Percentiles rank a stretch among this genome's conserved stretches.
phyloP scores from a whole-genome alignment of 345 rosid species.

The Eucalyptus melliodora region DNA sequence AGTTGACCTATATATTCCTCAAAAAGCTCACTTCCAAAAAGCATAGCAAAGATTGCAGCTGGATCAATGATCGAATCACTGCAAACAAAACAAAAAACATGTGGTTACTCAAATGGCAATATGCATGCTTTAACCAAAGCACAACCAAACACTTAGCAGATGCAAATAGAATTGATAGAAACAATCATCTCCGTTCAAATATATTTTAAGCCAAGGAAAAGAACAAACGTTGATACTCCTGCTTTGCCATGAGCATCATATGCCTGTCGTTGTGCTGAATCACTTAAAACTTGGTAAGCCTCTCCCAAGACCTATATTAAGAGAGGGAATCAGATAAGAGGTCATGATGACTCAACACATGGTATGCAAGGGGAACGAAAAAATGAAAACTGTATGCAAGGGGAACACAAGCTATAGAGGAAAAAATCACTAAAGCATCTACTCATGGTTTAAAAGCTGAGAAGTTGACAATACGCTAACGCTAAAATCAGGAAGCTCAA shows the following conservation, averaged over 20 bases:
- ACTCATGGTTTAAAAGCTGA: background rate
- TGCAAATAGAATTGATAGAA: background rate
- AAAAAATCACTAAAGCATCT: background rate
- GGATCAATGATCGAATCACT: constrained; percentile 93
- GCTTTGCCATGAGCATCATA: constrained; percentile 89
- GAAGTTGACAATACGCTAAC: background rate
- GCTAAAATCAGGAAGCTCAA: background rate
- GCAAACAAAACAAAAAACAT: constrained; percentile 1
- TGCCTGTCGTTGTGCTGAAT: constrained; percentile 84
- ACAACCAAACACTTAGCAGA: background rate
- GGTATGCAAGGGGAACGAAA: background rate
- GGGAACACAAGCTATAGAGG: background rate
- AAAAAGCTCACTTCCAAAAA: constrained; percentile 96
- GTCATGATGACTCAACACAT: background rate
- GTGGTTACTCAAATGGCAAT: background rate
- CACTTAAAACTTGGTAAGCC: constrained; percentile 95
- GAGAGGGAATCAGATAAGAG: background rate
- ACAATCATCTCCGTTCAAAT: background rate
- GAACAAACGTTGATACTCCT: constrained; percentile 87
- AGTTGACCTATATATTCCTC: constrained; percentile 94
- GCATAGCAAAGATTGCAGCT: constrained; percentile 96
- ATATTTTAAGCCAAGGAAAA: constrained; percentile 1
- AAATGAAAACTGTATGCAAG: background rate
- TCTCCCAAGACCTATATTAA: constrained; percentile 74
- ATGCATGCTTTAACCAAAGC: background rate